A percentile compares a stretch with the other conserved stretches of the same genome.
Conservation (phyloP, 768 basidiomycete species). For the Dacryopinax primogenitus region DNA sequence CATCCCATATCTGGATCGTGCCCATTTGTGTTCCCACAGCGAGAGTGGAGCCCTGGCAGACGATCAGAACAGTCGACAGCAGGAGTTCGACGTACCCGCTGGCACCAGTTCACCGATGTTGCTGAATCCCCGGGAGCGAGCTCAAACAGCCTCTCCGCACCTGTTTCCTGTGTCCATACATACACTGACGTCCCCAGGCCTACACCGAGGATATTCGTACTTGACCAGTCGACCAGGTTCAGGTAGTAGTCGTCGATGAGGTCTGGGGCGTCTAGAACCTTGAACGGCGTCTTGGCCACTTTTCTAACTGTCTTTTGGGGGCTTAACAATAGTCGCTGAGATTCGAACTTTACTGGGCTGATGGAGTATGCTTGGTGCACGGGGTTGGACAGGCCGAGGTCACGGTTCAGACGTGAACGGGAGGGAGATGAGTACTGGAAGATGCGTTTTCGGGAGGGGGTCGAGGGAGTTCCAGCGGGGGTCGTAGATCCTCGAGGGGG, state of each 20-base stretch:
- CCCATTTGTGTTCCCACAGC: constrained; percentile 90
- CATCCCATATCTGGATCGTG: constrained; percentile 86
- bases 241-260: constrained; percentile 98
- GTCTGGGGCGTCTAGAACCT: constrained; percentile 93
- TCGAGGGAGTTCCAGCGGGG: constrained; percentile 30
- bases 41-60: constrained; percentile 55
- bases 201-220: constrained; percentile 87
- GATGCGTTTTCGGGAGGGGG: constrained; percentile 39
- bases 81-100: constrained; percentile 35
- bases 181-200: constrained; percentile 88
- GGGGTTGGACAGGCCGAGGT: constrained; percentile 54
- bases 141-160: constrained; percentile 85
- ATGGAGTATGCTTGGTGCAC: constrained; percentile 81
- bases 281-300: constrained; percentile 89
- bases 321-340: constrained; percentile 67
- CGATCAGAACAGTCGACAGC: neutral
- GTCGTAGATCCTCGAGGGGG: constrained; percentile 22
- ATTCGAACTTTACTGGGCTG: constrained; percentile 76
- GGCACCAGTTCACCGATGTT: constrained; percentile 88
- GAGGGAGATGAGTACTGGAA: constrained; percentile 15
- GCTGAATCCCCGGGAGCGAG: constrained; percentile 52
- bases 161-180: constrained; percentile 92
- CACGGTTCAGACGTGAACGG: constrained; percentile 19
- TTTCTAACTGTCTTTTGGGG: constrained; percentile 68
- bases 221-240: constrained; percentile 94